Percentiles rank a stretch among this genome's conserved stretches.
Evolutionary conservation across 306 rosid genomes (phyloP).

Genomic region (Herpetospermum pedunculosum): DNA sequence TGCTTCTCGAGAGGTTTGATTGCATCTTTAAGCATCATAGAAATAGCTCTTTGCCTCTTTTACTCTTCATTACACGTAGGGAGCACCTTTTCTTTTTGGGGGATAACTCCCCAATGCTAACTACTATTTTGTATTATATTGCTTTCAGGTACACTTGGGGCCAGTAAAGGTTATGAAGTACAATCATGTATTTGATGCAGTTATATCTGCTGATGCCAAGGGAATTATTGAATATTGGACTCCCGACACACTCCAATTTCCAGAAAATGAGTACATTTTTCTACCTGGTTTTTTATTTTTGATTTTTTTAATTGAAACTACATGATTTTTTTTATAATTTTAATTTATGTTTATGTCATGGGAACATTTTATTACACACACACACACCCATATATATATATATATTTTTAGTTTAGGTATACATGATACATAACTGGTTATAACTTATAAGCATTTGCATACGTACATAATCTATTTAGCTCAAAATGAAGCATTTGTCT

Average conservation of each 20-base stretch:
- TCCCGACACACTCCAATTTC: conserved; percentile 64
- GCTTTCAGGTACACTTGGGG: conserved; percentile 55
- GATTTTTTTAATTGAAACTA: background rate
- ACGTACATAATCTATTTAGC: too few relatives aligned
- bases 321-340: background rate
- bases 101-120: background rate
- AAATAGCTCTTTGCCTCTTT: background rate
- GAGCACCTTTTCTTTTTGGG: background rate
- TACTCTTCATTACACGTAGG: background rate
- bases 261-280: conserved; percentile 61
- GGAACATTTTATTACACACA: background rate
- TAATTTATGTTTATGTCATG: background rate
- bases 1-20: conserved; percentile 64
- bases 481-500: background rate
- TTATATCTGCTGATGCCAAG: conserved; percentile 71
- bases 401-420: background rate
- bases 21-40: conserved; percentile 8
- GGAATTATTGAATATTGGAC: conserved; percentile 90
- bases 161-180: conserved; percentile 86
- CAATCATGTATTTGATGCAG: conserved; percentile 58
- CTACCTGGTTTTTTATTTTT: background rate
- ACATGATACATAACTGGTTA: background rate
- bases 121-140: conserved; percentile 11
- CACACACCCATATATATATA: background rate
- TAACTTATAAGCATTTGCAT: background rate